A percentile compares a stretch with the other conserved stretches of the same genome.
These are phyloP conservation scores for Grosmannia serpens DNA, from an alignment of 2,329 filamentous ascomycete species.

Conservation along the genomic window DNA sequence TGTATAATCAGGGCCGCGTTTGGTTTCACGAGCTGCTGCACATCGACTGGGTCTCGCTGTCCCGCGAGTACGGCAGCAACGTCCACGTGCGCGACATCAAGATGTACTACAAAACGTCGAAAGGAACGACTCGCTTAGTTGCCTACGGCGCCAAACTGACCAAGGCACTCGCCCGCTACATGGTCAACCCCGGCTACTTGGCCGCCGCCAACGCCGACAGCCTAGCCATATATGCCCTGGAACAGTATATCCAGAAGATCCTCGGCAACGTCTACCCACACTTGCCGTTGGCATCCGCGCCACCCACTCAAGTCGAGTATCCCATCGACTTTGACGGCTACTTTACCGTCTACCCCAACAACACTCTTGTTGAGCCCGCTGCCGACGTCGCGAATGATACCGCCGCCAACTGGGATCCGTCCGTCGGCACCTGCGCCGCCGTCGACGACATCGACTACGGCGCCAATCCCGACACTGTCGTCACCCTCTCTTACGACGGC, in stretches of 20 bases:
- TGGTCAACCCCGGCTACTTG: not conserved
- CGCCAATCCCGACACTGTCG: no score
- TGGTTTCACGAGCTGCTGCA: slow-evolving; percentile 1
- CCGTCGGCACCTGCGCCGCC: not conserved
- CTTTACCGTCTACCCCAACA: not conserved
- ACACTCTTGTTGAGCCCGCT: not conserved
- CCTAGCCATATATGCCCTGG: not conserved
- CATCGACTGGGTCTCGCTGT: not conserved
- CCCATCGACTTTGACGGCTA: not conserved
- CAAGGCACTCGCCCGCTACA: not conserved
- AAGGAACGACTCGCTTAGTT: not conserved
- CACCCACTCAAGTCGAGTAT: not conserved
- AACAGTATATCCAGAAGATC: not conserved
- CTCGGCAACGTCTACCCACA: not conserved
- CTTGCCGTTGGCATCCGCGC: not conserved
- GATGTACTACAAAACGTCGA: not conserved
- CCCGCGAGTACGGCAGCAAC: not conserved
- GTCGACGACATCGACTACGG: not conserved
- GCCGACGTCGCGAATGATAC: not conserved
- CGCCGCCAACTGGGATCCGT: not conserved
- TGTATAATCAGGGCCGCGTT: no score
- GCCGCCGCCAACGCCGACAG: not conserved
- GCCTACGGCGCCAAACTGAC: not conserved
- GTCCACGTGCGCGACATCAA: not conserved
- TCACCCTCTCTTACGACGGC: no score